phyloP scores from a whole-genome alignment of 371 early-diverging fungal genomes.

The Mortierella sp. region DNA sequence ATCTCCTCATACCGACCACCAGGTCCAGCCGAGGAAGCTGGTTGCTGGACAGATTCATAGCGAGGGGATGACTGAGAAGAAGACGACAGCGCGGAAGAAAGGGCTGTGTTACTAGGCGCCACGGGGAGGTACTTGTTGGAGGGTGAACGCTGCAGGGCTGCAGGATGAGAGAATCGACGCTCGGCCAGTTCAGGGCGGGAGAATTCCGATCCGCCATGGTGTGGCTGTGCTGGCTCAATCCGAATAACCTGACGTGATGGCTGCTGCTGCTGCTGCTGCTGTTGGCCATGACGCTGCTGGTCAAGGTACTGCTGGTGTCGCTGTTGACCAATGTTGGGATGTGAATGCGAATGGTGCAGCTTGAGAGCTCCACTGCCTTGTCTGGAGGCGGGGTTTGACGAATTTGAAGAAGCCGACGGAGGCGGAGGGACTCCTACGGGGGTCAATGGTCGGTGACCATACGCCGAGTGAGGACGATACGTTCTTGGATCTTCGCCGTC shows the following conservation, averaged over 20 bases:
- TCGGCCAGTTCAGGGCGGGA: constrained; percentile 18
- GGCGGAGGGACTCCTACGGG: constrained; percentile 9
- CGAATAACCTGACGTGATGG: constrained; percentile 33
- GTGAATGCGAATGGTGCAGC: constrained; percentile 50
- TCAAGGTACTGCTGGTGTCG: constrained; percentile 41
- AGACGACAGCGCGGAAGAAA: constrained; percentile 31
- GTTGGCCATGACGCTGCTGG: constrained; percentile 30
- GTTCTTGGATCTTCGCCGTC: constrained; percentile 24
- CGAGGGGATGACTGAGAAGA: constrained; percentile 35
- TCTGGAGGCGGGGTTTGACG: constrained; percentile 7
- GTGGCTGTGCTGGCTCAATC: constrained; percentile 33
- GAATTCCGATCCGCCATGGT: constrained; percentile 2
- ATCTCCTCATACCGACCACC: constrained; percentile 23
- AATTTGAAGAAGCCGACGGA: neutral
- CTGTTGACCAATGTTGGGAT: constrained; percentile 52
- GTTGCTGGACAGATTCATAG: constrained; percentile 16
- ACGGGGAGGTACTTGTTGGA: constrained; percentile 20
- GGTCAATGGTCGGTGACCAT: constrained; percentile 13
- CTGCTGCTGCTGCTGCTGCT: constrained; percentile 29
- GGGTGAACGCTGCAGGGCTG: constrained; percentile 20
- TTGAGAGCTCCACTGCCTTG: constrained; percentile 18
- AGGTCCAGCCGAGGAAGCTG: constrained; percentile 5
- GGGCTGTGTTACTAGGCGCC: neutral
- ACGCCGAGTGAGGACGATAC: constrained; percentile 13
- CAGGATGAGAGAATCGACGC: constrained; percentile 43